Evolutionary conservation across 352 stramenopile genomes (phyloP).

Genomic region (Phytophthora tentaculata): DNA sequence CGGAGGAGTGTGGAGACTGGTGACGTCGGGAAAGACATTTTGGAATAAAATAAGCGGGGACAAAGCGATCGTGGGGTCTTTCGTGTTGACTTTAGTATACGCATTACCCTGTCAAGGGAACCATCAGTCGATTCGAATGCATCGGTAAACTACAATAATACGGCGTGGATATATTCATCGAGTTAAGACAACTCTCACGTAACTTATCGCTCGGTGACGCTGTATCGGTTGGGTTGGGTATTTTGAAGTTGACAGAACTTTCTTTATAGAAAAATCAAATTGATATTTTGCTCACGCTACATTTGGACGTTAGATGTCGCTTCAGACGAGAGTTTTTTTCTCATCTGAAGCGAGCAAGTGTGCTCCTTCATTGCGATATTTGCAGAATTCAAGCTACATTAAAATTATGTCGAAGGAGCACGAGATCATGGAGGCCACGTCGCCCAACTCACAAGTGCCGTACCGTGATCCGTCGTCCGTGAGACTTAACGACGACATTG

Average conservation of each 20-base stretch:
- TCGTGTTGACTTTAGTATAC: not conserved
- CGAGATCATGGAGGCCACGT: slow-evolving; percentile 17
- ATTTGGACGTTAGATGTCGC: not conserved
- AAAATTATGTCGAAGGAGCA: slow-evolving; percentile 13
- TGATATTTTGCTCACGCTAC: too few species aligned
- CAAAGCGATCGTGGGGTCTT: not conserved
- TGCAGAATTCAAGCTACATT: not conserved
- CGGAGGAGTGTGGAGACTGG: not conserved
- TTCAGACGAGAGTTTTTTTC: not conserved
- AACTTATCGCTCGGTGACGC: not conserved
- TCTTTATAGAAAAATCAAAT: not conserved
- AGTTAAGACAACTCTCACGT: not conserved
- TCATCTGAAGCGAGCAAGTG: not conserved
- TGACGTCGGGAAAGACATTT: not conserved
- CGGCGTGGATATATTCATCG: not conserved
- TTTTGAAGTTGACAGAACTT: too few species aligned
- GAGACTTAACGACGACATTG: slow-evolving; percentile 13
- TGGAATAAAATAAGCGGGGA: not conserved
- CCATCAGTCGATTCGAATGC: not conserved
- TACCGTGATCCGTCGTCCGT: slow-evolving; percentile 25
- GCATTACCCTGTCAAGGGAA: not conserved
- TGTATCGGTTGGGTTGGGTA: slow-evolving; percentile 1
- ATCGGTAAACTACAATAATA: not conserved
- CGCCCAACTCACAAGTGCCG: slow-evolving; percentile 6
- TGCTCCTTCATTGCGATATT: not conserved